phyloP scores from a whole-genome alignment of 352 stramenopile species.

The Globisporangium cylindrosporum region DNA sequence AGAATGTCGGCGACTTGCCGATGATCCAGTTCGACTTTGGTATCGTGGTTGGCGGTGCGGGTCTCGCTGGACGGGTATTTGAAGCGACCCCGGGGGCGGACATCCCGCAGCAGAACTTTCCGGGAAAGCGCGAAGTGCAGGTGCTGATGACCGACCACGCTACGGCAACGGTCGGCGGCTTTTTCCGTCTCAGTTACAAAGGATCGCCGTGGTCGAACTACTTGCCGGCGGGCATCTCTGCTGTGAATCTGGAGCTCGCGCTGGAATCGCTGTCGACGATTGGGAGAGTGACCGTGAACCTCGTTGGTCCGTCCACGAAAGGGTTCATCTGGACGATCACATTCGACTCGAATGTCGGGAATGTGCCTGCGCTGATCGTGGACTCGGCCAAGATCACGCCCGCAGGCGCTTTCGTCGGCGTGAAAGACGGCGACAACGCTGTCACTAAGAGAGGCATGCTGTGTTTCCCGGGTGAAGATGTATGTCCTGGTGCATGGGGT shows the following conservation, averaged over 20 bases:
- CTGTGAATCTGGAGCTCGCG: conserved; percentile 43
- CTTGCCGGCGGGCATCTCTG: conserved; percentile 37
- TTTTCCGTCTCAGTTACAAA: conserved; percentile 73
- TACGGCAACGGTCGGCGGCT: conserved; percentile 38
- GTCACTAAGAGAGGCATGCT: conserved; percentile 38
- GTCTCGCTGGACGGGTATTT: conserved; percentile 41
- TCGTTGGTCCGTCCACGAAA: conserved; percentile 26
- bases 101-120: conserved; percentile 40
- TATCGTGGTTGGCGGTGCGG: conserved; percentile 20
- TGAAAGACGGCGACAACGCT: conserved; percentile 81
- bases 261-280: conserved; percentile 67
- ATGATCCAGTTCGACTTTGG: conserved; percentile 57
- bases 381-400: conserved; percentile 65
- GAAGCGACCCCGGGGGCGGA: conserved; percentile 47
- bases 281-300: conserved; percentile 48
- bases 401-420: conserved; percentile 33
- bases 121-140: conserved; percentile 69
- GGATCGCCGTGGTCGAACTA: conserved; percentile 71
- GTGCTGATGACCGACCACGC: conserved; percentile 60
- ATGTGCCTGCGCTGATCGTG: conserved; percentile 43
- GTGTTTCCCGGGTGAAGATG: conserved; percentile 45
- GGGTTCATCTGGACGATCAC: conserved; percentile 76
- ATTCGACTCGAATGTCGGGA: conserved; percentile 68
- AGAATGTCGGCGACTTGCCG: conserved; percentile 54
- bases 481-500: conserved; percentile 51